A percentile compares a stretch with the other conserved stretches of the same genome.
These are phyloP conservation scores for Cornus suecica DNA, from an alignment of 148 eudicot genomes.

Conservation along the genomic window DNA sequence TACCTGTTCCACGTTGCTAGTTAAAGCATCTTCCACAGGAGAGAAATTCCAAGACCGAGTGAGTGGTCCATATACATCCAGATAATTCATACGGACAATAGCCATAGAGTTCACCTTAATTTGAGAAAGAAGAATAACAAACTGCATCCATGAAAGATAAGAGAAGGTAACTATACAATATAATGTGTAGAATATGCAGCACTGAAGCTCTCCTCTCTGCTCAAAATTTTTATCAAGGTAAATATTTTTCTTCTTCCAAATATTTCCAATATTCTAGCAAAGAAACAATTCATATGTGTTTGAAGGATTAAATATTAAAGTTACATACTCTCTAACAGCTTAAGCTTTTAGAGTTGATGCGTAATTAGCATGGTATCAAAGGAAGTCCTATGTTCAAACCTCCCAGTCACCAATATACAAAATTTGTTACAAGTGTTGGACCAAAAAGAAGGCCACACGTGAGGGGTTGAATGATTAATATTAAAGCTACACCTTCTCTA, in stretches of 20 bases:
- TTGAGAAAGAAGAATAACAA: conserved; percentile 71
- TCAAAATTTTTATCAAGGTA: neutral
- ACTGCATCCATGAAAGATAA: conserved; percentile 49
- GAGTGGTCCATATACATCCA: conserved; percentile 27
- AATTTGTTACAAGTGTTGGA: no score
- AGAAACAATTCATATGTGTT: neutral
- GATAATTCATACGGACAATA: conserved; percentile 61
- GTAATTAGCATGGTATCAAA: no score
- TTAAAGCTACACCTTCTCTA: no score
- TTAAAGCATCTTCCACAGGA: conserved; percentile 32
- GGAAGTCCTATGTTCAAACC: no score
- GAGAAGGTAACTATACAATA: neutral
- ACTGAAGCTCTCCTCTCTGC: neutral
- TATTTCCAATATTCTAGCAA: neutral
- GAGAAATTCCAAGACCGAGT: conserved; percentile 24
- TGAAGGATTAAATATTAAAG: no score
- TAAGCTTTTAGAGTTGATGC: no score
- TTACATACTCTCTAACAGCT: no score
- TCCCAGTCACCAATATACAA: no score
- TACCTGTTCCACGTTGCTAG: conserved; percentile 79
- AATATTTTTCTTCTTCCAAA: neutral
- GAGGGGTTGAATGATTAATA: no score
- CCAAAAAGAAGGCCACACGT: no score
- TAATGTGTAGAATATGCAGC: neutral
- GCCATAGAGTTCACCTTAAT: conserved; percentile 86